A percentile compares a stretch with the other conserved stretches of the same genome.
phyloP scores from a whole-genome alignment of 192 early-diverging fungal genomes.

The Podila epicladia region DNA sequence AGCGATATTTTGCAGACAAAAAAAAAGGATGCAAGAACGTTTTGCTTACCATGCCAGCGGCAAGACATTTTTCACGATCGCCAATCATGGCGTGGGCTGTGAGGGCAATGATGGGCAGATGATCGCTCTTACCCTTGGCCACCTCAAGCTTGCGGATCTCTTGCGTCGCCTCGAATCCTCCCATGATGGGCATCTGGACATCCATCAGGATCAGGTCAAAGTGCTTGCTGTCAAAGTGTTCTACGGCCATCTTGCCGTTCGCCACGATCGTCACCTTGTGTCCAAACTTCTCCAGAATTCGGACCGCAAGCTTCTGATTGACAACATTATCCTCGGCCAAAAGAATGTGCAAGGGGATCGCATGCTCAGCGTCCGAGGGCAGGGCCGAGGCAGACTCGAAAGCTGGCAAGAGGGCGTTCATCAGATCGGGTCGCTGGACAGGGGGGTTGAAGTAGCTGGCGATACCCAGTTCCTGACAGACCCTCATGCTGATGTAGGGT shows the following conservation, averaged over 20 bases:
- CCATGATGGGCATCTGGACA: slow-evolving; percentile 92
- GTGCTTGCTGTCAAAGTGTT: slow-evolving; percentile 67
- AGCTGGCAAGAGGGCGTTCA: slow-evolving; percentile 76
- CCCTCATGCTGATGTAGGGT: slow-evolving; percentile 70
- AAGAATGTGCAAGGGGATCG: slow-evolving; percentile 76
- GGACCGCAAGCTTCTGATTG: slow-evolving; percentile 84
- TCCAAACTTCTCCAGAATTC: slow-evolving; percentile 79
- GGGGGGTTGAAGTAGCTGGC: slow-evolving; percentile 77
- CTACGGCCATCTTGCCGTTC: slow-evolving; percentile 84
- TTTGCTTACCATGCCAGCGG: slow-evolving; percentile 77
- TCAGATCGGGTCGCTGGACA: slow-evolving; percentile 66
- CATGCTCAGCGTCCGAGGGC: slow-evolving; percentile 68
- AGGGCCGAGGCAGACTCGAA: slow-evolving; percentile 73
- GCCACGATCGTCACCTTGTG: slow-evolving; percentile 81
- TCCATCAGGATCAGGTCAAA: slow-evolving; percentile 86
- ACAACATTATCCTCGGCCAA: slow-evolving; percentile 90
- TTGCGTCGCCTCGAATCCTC: slow-evolving; percentile 87
- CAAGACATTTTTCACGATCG: slow-evolving; percentile 87
- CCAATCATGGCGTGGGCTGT: slow-evolving; percentile 93
- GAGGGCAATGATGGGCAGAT: slow-evolving; percentile 85
- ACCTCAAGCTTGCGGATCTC: slow-evolving; percentile 78
- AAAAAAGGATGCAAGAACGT: not conserved
- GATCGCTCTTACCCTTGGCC: slow-evolving; percentile 43
- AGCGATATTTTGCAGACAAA: not conserved
- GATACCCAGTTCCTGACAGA: slow-evolving; percentile 75